These are phyloP conservation scores for Gilbertella persicaria DNA, from an alignment of 371 early-diverging fungal genomes.

Conservation along the genomic window DNA sequence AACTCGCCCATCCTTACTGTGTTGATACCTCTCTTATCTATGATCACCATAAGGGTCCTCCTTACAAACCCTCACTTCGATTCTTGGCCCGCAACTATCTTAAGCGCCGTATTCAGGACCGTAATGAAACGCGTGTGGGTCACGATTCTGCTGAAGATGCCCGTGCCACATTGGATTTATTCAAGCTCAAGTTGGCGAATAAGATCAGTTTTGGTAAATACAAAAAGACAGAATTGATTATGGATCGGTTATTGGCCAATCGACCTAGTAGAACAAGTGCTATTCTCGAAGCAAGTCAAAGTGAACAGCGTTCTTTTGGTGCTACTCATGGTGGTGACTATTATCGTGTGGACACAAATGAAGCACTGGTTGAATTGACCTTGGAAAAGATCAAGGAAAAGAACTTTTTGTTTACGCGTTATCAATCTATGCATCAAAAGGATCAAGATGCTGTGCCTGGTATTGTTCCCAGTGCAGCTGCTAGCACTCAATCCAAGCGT, in stretches of 20 bases:
- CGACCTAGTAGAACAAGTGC: slow-evolving; percentile 41
- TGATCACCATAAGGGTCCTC: slow-evolving; percentile 62
- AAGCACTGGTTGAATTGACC: slow-evolving; percentile 26
- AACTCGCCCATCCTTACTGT: slow-evolving; percentile 64
- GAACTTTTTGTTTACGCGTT: slow-evolving; percentile 36
- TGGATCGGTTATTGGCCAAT: slow-evolving; percentile 50
- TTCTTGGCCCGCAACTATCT: slow-evolving; percentile 60
- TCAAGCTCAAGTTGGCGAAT: slow-evolving; percentile 57
- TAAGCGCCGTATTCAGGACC: slow-evolving; percentile 61
- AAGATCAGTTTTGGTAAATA: slow-evolving; percentile 54
- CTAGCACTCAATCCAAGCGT: neutral
- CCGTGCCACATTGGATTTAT: slow-evolving; percentile 68
- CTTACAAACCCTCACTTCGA: slow-evolving; percentile 59
- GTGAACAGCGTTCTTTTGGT: slow-evolving; percentile 18
- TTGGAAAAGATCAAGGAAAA: slow-evolving; percentile 21
- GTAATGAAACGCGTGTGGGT: slow-evolving; percentile 42
- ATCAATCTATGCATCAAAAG: slow-evolving; percentile 6
- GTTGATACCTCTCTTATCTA: slow-evolving; percentile 75
- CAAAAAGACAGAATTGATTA: slow-evolving; percentile 49
- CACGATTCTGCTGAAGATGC: slow-evolving; percentile 87
- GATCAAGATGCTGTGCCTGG: neutral
- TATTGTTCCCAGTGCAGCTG: slow-evolving; percentile 17
- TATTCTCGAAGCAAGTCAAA: slow-evolving; percentile 40
- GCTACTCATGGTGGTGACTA: slow-evolving; percentile 26
- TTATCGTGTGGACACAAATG: slow-evolving; percentile 28